These are phyloP conservation scores for Phoma herbarum DNA, from an alignment of 2,329 filamentous ascomycete genomes.

Conservation along the genomic window DNA sequence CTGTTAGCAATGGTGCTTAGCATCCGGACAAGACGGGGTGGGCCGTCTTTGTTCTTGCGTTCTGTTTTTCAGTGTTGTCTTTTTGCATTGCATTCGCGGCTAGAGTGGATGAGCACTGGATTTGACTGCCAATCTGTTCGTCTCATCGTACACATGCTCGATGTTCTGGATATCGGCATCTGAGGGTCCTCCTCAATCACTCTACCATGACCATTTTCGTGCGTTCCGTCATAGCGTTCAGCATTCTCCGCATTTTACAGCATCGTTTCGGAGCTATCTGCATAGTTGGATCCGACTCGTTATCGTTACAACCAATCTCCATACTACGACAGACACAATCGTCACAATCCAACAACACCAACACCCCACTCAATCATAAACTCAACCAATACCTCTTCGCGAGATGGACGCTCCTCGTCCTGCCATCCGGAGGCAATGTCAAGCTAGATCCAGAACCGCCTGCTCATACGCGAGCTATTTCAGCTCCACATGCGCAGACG, in stretches of 20 bases:
- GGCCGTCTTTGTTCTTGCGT: slow-evolving; percentile 52
- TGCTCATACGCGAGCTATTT: neutral
- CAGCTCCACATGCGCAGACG: neutral
- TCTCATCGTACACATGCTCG: neutral
- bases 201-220: slow-evolving; percentile 4
- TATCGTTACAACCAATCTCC: neutral
- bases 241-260: slow-evolving; percentile 17
- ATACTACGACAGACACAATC: slow-evolving; percentile 9
- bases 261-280: slow-evolving; percentile 16
- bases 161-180: slow-evolving; percentile 6
- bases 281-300: slow-evolving; percentile 5
- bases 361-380: slow-evolving; percentile 21
- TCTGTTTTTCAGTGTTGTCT: slow-evolving; percentile 40
- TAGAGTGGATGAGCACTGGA: slow-evolving; percentile 20
- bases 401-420: slow-evolving; percentile 4
- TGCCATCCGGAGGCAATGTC: slow-evolving; percentile 1
- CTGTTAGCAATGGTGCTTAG: slow-evolving; percentile 43
- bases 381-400: neutral
- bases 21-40: slow-evolving; percentile 51
- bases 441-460: neutral
- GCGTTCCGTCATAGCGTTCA: slow-evolving; percentile 15
- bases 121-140: neutral
- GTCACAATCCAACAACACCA: slow-evolving; percentile 1
- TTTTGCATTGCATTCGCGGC: slow-evolving; percentile 40
- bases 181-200: neutral